Base-by-base conservation (phyloP, 768 basidiomycete species). In the Gymnopilus dilepis region DNA sequence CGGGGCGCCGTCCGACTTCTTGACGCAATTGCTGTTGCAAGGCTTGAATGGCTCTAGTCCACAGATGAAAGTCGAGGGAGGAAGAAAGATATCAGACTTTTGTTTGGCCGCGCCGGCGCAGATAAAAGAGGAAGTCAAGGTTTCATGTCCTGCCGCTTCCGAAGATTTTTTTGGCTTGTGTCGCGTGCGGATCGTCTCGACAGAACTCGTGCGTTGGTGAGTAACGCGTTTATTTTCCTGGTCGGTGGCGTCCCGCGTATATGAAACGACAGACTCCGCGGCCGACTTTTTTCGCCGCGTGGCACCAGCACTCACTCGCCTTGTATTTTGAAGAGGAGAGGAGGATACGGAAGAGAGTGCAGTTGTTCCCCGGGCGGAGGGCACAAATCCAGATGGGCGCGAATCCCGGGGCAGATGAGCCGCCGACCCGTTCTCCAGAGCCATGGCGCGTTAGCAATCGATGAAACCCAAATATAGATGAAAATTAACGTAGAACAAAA, bases 91-190 rank as follows among this genome's bases (percentile, higher is more conserved):
- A 52, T 45, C 52, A 38, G 48, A 45, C 59, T 56, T 53, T 24
- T 63, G 55, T 37, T 55, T 63, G 55, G 60, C 45, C 58, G 67
- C 67, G 64, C 67, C 60, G 58, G 61, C 59, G 53, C 56, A 56
- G 52, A 40, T 56, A 48, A 50, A 61, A 51, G 42, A 42, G 37
- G 57, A 62, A 52, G 50, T 56, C 58, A 58, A 37, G 11, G 59
- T 52, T 52, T 52, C 57, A 52, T 43, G 40, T 58, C 56, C 58
- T 58, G 33, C 58, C 58, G 45, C 59, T 51, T 60, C 42, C 55
- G 62, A 51, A 19, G 37, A 52, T 22, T 61, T 58, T 59, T 57
- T 63, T 22, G 59, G 15, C 34, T 63, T 60, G 50, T 52, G 26
- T 53, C 40, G 60, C 31, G 19, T 62, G 56, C 57, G 65, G 59